Evolutionary conservation across 371 early-diverging fungal genomes (phyloP), one percentile per base, ranked within the genome.

Genomic region (Dinochytrium kinnereticum): DNA sequence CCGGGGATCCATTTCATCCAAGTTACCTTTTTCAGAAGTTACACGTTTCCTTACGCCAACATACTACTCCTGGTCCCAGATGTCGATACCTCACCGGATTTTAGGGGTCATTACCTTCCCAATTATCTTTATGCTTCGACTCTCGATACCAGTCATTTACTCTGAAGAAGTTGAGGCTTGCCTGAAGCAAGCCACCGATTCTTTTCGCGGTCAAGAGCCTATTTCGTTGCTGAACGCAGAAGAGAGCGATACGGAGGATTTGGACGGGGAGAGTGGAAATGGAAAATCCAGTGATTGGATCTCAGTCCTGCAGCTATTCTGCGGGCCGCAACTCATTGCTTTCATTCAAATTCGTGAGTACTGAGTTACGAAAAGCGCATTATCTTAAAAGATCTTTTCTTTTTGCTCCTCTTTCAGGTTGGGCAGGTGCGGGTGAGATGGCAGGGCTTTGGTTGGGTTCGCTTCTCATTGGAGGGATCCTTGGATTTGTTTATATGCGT

Each of bases 81-180:
- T 82, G 70, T 2, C 55, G 0, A 21, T n/a, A 26, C n/a, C 26
- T 28, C 72, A 76, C 1, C 64, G 70, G 10, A 34, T 75, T 7
- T 64, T 72, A 21, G 64, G 61, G 36, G n/a, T 76, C 19, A 19
- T 74, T 13, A 51, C 59, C 44, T 49, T 71, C 0, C 83, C 83
- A 1, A 55, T 79, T n/a, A 61, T 67, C n/a, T 67, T 76, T 28
- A 36, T 72, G 33, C 71, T 83, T 38, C 57, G 72, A 31, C 59
- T 79, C 1, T 77, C 81, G 5, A 74, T 75, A 31, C 83, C 83
- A 1, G 77, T 76, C 24, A 78, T 76, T 65, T 72, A 73, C 65
- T 59, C 71, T 1, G 71, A 65, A 24, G 79, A 83, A 40, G 70
- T 80, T 68, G 66, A 51, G 55, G 53, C 61, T 3, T 50, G 28